Evolutionary conservation across 1,139 yeast species (phyloP), one percentile per base, ranked within the genome.

Genomic region (Diutina ranongensis): DNA sequence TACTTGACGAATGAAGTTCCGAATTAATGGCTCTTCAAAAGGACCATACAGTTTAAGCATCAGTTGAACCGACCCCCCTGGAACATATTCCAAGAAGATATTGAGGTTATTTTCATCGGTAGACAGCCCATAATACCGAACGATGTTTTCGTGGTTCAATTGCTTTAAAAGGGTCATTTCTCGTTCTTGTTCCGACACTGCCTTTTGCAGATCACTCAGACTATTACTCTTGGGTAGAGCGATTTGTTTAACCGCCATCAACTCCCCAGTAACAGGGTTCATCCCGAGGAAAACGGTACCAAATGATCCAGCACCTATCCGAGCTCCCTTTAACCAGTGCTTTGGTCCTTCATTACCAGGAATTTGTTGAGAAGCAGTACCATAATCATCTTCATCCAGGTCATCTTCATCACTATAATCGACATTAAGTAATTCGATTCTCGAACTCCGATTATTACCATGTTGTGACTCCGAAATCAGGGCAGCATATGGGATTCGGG

Each of bases 191-290:
- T 84, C 94, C 21, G 84, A 76, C 84, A 89, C 83, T 4, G 64
- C 68, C 60, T 58, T 70, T 63, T 67, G 83, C 68, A 57, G 71
- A 49, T 67, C 74, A 33, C 47, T 47, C 49, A 65, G 73, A 46
- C 60, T 64, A 9, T 50, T 49, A 15, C 40, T 45, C 15, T 34
- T 21, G 1, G 85, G 82, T 19, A 88, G 61, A 40, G 83, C 83
- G 0, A 92, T 96, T 59, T 89, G 97, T 57, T 92, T 92, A 13
- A 92, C 96, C 0, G 97, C 98, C 95, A 92, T 87, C 47, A 92
- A 68, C 57, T 88, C 97, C 40, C 98, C 98, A 0, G 95, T 88
- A 41, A 82, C 66, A 1, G 95, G 85, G 58, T 88, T 87, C 82
- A 92, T 80, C 1, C 97, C 98, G 40, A 92, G 68, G 52, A 83